Evolutionary conservation across 139 green algal species (phyloP).

Genomic region (Picochlorum sp.): DNA sequence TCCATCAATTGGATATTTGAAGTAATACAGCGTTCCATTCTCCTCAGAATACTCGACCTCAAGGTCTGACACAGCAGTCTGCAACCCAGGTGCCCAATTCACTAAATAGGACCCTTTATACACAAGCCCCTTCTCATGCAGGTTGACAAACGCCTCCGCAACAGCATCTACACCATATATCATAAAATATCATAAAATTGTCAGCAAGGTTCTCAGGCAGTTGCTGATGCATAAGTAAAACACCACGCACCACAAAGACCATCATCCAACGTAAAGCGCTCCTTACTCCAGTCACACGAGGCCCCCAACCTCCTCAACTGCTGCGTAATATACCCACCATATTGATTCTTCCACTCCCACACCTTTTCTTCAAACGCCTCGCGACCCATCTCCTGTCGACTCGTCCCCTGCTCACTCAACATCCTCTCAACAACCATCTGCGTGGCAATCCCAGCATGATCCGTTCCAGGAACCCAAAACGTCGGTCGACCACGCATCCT

Average conservation of each 20-base stretch:
- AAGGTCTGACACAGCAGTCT: constrained; percentile 73
- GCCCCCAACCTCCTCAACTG: constrained; percentile 73
- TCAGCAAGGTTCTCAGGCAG: too few species aligned
- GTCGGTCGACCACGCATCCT: constrained; percentile 89
- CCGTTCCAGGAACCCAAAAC: constrained; percentile 92
- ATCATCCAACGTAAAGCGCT: constrained; percentile 74
- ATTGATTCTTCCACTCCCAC: constrained; percentile 75
- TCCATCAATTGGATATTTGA: constrained; percentile 74
- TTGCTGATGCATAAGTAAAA: too few species aligned
- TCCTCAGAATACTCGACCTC: constrained; percentile 85
- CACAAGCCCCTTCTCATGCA: constrained; percentile 72
- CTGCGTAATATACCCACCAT: constrained; percentile 49
- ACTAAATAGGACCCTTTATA: constrained; percentile 80
- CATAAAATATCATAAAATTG: too few species aligned
- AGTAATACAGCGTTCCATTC: constrained; percentile 81
- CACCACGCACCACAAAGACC: constrained; percentile 39
- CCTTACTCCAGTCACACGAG: constrained; percentile 74
- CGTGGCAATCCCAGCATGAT: constrained; percentile 92
- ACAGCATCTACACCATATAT: constrained; percentile 33
- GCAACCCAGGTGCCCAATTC: constrained; percentile 77
- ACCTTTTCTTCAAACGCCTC: constrained; percentile 62
- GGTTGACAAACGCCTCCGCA: constrained; percentile 61
- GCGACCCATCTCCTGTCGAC: constrained; percentile 42
- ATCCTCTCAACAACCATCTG: constrained; percentile 94
- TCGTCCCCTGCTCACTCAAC: constrained; percentile 58